These are phyloP conservation scores for Teunomyces gatunensis DNA, from an alignment of 805 yeast species.

Conservation along the genomic window DNA sequence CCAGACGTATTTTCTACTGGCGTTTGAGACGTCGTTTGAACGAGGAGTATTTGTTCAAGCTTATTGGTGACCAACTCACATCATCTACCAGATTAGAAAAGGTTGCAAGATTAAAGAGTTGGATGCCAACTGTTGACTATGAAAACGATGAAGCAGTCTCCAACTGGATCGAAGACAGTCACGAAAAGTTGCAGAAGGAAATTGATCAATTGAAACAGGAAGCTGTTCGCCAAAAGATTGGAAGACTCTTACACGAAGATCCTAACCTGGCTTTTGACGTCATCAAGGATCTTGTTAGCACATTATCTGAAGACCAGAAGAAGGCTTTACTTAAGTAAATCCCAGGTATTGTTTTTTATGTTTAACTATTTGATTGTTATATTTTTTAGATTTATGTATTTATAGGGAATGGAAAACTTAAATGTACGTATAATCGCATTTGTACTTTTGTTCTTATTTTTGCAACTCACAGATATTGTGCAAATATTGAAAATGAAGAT, in stretches of 20 bases:
- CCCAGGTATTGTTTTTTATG: neutral
- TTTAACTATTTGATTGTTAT: neutral
- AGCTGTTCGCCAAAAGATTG: slow-evolving; percentile 61
- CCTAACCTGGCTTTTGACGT: slow-evolving; percentile 27
- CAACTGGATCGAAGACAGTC: slow-evolving; percentile 81
- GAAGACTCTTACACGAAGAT: slow-evolving; percentile 45
- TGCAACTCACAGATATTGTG: neutral
- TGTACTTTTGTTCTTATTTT: neutral
- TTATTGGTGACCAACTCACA: slow-evolving; percentile 60
- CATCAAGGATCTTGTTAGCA: slow-evolving; percentile 33
- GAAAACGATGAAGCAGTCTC: slow-evolving; percentile 78
- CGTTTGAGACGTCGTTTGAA: slow-evolving; percentile 92
- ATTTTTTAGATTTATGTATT: slow-evolving; percentile 2
- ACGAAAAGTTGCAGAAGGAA: slow-evolving; percentile 55
- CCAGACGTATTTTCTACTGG: slow-evolving; percentile 99
- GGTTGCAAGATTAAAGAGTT: slow-evolving; percentile 81
- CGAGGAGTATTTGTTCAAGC: slow-evolving; percentile 82
- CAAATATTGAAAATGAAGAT: neutral
- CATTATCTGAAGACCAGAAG: slow-evolving; percentile 36
- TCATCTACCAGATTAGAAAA: slow-evolving; percentile 71
- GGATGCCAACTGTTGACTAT: slow-evolving; percentile 74
- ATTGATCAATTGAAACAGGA: slow-evolving; percentile 67
- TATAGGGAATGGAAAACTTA: slow-evolving; percentile 4
- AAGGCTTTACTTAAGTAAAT: slow-evolving; percentile 22
- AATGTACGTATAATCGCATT: neutral